Evolutionary conservation across 1,139 yeast genomes (phyloP).

Genomic region (Nakaseomyces glabratus): DNA sequence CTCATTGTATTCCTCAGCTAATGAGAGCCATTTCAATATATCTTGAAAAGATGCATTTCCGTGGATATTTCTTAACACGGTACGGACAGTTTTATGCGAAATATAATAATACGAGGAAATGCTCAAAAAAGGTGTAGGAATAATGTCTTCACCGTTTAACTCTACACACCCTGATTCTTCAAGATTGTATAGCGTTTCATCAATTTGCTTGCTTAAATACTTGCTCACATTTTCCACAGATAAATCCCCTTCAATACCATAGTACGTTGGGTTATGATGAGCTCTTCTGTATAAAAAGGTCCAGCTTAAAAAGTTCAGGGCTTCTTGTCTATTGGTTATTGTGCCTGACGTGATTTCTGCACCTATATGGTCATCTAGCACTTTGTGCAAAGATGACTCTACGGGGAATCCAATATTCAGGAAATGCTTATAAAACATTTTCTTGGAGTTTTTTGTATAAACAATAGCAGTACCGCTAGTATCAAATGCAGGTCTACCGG

Average conservation of each 20-base stretch:
- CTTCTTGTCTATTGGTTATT: conserved; percentile 72
- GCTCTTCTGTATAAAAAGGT: conserved; percentile 90
- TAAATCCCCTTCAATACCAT: conserved; percentile 65
- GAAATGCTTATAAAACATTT: conserved; percentile 88
- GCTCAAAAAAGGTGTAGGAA: conserved; percentile 72
- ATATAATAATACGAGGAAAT: conserved; percentile 88
- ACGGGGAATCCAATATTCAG: conserved; percentile 95
- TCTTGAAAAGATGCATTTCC: conserved; percentile 52
- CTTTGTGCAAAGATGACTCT: conserved; percentile 89
- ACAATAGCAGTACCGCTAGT: conserved; percentile 93
- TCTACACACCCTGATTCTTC: conserved; percentile 65
- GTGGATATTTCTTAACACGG: conserved; percentile 46
- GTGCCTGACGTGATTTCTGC: conserved; percentile 93
- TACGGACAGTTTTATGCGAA: conserved; percentile 81
- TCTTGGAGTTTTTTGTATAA: conserved; percentile 84
- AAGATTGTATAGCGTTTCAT: conserved; percentile 58
- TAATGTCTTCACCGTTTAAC: conserved; percentile 38
- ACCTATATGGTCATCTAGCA: conserved; percentile 88
- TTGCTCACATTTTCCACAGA: conserved; percentile 56
- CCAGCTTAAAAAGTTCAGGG: conserved; percentile 89
- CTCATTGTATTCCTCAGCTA: conserved; percentile 86
- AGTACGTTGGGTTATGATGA: conserved; percentile 91
- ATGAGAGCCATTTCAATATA: conserved; percentile 61
- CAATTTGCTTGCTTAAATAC: conserved; percentile 67
- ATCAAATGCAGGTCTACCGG: conserved; percentile 96